Percentiles rank a stretch among this genome's conserved stretches.
These are phyloP conservation scores for Diplodia mutila DNA, from an alignment of 2,329 filamentous ascomycete genomes.

Conservation along the genomic window DNA sequence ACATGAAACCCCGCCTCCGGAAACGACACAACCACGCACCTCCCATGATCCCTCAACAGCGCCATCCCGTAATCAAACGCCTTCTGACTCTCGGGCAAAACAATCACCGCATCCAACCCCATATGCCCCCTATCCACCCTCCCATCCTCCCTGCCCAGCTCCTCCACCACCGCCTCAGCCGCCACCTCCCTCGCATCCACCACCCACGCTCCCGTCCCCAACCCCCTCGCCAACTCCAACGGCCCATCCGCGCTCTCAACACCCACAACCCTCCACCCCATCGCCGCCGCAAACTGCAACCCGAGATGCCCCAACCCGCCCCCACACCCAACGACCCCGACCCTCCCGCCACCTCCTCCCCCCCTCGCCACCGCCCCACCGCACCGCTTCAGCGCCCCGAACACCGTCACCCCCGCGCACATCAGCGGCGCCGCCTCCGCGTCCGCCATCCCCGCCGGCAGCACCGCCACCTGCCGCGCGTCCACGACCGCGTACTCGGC, in stretches of 20 bases:
- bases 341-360: no score
- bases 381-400: no score
- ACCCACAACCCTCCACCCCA: slow-evolving; percentile 44
- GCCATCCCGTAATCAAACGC: slow-evolving; percentile 54
- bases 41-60: slow-evolving; percentile 50
- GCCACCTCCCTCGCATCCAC: no score
- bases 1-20: slow-evolving; percentile 50
- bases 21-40: slow-evolving; percentile 53
- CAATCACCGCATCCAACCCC: slow-evolving; percentile 52
- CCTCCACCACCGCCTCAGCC: no score
- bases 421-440: no score
- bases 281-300: slow-evolving; percentile 36
- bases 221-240: slow-evolving; percentile 47
- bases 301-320: slow-evolving; percentile 41
- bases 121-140: slow-evolving; percentile 43
- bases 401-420: no score
- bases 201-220: slow-evolving; percentile 33
- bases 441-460: slow-evolving; percentile 41
- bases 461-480: slow-evolving; percentile 41
- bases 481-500: slow-evolving; percentile 50
- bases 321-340: slow-evolving; percentile 49
- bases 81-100: slow-evolving; percentile 52
- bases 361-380: no score
- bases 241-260: slow-evolving; percentile 41
- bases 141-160: slow-evolving; percentile 44